Base-by-base conservation (phyloP, 306 rosid species). In the Ormosia semicastrata region DNA sequence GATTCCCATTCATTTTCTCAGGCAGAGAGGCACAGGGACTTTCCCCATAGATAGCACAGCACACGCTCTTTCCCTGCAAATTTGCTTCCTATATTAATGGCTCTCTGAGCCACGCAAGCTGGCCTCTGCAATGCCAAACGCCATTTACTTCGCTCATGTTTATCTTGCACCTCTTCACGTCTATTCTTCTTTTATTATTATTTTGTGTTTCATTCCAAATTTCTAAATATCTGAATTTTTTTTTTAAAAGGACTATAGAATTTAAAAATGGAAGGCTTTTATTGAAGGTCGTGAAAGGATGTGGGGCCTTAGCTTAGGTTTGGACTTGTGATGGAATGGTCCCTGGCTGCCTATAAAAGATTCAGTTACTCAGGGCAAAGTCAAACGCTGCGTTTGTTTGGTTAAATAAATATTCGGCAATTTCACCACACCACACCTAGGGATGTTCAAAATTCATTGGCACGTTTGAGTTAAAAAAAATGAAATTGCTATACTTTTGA, bases 111-210 rank as follows among this genome's bases (percentile, higher is more conserved):
- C 78, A 59, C 80, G 84, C 88, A 84, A 82, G 74, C 87, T 79
- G 83, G 80, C 80, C 68, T 50, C 63, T 85, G 89, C 89, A 60
- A 79, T 79, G 78, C 65, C 83, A 69, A 71, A 50, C 46, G 6
- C 79, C 87, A 88, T 88, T 88, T 85, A 88, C 91, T 85, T 18
- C 83, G 1, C 37, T 85, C 91, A 85, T 85, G 89, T 78, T 73
- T 59, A 63, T 80, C 87, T 75, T 44, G 88, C 85, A 39, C 53
- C 13, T 41, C 65, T 62, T 69, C 84, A 36, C 44, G 6, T 47
- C 9, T 0, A 11, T 2, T 64, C 13, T 8, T 33, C 3, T 13
- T 4, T 14, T 57, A 18, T 40, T 50, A 24, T 59, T 62, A 29
- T 44, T 15, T 29, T 8, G 4, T 7, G 2, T 5, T 50, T 77